These are phyloP conservation scores for Lyophyllum shimeji DNA, from an alignment of 768 basidiomycete species.

Conservation along the genomic window DNA sequence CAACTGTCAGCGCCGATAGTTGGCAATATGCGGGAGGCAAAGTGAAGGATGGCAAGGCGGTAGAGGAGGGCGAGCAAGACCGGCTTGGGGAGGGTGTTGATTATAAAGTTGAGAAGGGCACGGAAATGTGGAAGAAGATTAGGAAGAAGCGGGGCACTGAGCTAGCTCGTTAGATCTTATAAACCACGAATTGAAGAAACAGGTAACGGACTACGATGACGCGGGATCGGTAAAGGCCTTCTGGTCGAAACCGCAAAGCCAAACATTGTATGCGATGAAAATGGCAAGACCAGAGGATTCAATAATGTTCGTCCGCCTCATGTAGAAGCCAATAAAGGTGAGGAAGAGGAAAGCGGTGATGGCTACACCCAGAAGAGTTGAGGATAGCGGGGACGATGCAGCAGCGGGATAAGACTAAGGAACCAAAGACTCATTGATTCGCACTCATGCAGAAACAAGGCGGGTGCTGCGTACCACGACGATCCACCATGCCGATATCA, in stretches of 20 bases:
- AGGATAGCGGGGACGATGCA: constrained; percentile 81
- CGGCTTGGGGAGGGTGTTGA: constrained; percentile 84
- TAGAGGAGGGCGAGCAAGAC: constrained; percentile 79
- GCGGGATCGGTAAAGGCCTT: constrained; percentile 71
- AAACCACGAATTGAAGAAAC: neutral
- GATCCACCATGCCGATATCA: constrained; percentile 85
- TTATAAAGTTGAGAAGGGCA: constrained; percentile 76
- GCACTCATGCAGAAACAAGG: neutral
- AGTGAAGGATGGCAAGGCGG: constrained; percentile 76
- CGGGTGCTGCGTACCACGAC: constrained; percentile 55
- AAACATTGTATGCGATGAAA: constrained; percentile 88
- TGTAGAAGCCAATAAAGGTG: constrained; percentile 86
- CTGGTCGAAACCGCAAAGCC: constrained; percentile 84
- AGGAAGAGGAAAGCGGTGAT: constrained; percentile 88
- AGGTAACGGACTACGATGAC: constrained; percentile 67
- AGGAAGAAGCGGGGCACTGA: constrained; percentile 70
- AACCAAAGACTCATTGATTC: neutral
- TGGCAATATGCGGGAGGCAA: constrained; percentile 80
- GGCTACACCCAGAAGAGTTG: constrained; percentile 86
- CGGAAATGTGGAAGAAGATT: constrained; percentile 83
- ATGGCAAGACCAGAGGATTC: constrained; percentile 87
- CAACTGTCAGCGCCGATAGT: constrained; percentile 82
- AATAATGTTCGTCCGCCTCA: constrained; percentile 88
- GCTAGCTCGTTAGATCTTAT: neutral
- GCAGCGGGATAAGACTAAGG: constrained; percentile 77